A percentile compares a stretch with the other conserved stretches of the same genome.
phyloP scores from a whole-genome alignment of 305 asterid species.

The Striga hermonthica region DNA sequence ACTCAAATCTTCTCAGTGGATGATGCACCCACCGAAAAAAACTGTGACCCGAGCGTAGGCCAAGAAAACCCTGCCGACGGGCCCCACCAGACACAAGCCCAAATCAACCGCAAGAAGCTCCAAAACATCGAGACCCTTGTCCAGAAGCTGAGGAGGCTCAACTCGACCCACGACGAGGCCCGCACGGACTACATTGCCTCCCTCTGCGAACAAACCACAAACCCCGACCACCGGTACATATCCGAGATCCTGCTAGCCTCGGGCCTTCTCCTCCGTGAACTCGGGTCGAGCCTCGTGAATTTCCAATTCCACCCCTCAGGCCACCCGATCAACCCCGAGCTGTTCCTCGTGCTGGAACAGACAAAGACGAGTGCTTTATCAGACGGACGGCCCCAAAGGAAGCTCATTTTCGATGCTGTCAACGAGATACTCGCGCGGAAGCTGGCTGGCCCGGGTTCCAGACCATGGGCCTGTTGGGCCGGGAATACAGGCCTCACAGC shows the following conservation, averaged over 20 bases:
- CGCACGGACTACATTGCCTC: conserved; percentile 91
- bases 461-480: conserved; percentile 44
- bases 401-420: conserved; percentile 62
- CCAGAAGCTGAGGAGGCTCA: conserved; percentile 71
- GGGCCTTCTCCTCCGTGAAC: conserved; percentile 85
- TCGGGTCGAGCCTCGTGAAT: conserved; percentile 53
- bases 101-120: conserved; percentile 59
- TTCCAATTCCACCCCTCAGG: conserved; percentile 86
- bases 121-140: conserved; percentile 74
- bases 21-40: conserved; percentile 34
- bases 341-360: conserved; percentile 87
- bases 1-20: too few species aligned
- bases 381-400: conserved; percentile 53
- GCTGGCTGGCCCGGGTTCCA: conserved; percentile 38
- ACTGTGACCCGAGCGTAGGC: conserved; percentile 29
- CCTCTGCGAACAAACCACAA: conserved; percentile 57
- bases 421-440: conserved; percentile 77
- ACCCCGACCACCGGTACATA: conserved; percentile 77
- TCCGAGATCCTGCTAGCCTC: conserved; percentile 90
- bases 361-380: conserved; percentile 54
- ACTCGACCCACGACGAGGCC: conserved; percentile 87
- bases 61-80: conserved; percentile 33
- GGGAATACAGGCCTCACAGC: conserved; percentile 49
- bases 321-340: conserved; percentile 79
- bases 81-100: conserved; percentile 37